Evolutionary conservation across 2,329 filamentous ascomycete genomes (phyloP), one percentile per base, ranked within the genome.

Genomic region (Zarea fungicola): DNA sequence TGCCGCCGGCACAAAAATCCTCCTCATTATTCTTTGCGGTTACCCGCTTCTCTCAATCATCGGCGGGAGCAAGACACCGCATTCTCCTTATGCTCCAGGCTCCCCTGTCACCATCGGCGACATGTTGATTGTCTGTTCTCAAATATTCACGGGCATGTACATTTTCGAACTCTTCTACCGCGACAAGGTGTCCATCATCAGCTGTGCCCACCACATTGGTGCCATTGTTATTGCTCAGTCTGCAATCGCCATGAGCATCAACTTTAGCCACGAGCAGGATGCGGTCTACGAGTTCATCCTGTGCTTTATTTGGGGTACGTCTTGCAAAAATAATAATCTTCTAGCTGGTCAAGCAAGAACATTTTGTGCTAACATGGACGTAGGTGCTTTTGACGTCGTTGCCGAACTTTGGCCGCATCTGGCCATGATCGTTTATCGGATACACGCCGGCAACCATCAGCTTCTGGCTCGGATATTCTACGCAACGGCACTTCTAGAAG

Each of bases 231-330:
- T 51, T 42, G 42, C 42, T 14, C 49, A 51, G 13, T 25, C 43
- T 6, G 42, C 49, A 23, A 46, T 51, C n/a, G 42, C 49, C 5
- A 51, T 51, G 49, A 51, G 29, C 31, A 47, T 51, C 28, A 47
- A 51, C 19, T 46, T 42, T 9, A 31, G 26, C 7, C 42, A 47
- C 31, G 42, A 51, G 26, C 47, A 31, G 32, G 49, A 51, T 35
- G 49, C 49, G 11, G 42, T 51, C 1, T 47, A 51, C 29, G 49
- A 51, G 29, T 51, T 51, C n/a, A 51, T 51, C 7, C 10, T 51
- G 9, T 51, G 49, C 21, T 51, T 51, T 7, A 44, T 51, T n/a
- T 51, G 49, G 49, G 49, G 49, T 51, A 42, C n/a, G 49, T 26
- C n/a, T n/a, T 18, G 21, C 36, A 9, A n/a, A 14, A 13, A 3